Evolutionary conservation across 352 stramenopile species (phyloP), one percentile per base, ranked within the genome.

Genomic region (Globisporangium middletonii): DNA sequence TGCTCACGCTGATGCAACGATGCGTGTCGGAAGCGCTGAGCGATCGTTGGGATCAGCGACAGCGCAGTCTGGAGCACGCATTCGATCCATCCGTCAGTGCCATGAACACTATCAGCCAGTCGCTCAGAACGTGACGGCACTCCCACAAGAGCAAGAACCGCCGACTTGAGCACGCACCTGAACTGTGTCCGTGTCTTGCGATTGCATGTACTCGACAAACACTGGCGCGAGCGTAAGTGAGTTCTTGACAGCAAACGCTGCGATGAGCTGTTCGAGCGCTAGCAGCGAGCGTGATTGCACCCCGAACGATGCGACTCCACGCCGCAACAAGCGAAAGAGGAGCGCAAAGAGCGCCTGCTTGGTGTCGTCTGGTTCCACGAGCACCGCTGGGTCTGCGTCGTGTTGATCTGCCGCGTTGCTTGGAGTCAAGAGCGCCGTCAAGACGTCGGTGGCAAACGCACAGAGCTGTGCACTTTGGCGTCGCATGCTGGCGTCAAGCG

Each of bases 201-300:
- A 55, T 33, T 15, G 18, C 37, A 59, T 4, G 30, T 28, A 51
- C 11, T 23, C 12, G 1, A 38, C 23, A 18, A 64, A 18, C 35
- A 59, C 51, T 4, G 12, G 15, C 1, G 51, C 8, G 58, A 57
- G 46, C 4, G 19, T 37, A 2, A 27, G 11, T 1, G n/a, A 30
- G 12, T 50, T 60, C 44, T 63, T 60, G 26, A 75, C 60, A 1
- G 71, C 53, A 16, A 77, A 73, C 23, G 78, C 71, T 38, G 60
- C 57, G 23, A 80, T 46, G 38, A 80, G 60, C 15, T 72, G 33
- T 45, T 77, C 62, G 18, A 79, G 38, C 8, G n/a, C 11, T 2
- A 12, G 9, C 33, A 48, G 1, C 38, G 19, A 7, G 11, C 33
- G 11, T 30, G 27, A 11, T 3, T 27, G 33, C 12, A 3, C 2